Conservation (phyloP, 2,329 filamentous ascomycete species). For the Sphaerostilbella broomeana region DNA sequence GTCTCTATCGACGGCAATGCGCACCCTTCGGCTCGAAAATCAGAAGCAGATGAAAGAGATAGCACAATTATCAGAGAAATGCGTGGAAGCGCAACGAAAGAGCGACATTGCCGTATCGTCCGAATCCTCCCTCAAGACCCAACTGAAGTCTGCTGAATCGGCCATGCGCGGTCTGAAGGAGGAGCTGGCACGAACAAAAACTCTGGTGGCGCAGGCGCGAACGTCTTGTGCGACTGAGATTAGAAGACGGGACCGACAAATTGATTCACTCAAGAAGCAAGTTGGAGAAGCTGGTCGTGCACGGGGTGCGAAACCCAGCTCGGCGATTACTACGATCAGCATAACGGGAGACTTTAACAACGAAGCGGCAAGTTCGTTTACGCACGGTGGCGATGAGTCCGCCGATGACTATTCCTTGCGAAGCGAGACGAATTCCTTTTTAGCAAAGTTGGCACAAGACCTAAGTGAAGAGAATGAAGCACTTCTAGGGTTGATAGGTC, state of each 20-base stretch:
- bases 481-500: slow-evolving; percentile 63
- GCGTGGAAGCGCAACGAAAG: slow-evolving; percentile 48
- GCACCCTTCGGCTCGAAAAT: slow-evolving; percentile 66
- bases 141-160: slow-evolving; percentile 67
- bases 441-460: slow-evolving; percentile 75
- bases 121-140: slow-evolving; percentile 60
- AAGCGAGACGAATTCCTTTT: slow-evolving; percentile 83
- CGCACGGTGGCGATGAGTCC: slow-evolving; percentile 17
- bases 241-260: slow-evolving; percentile 80
- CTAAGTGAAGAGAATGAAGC: slow-evolving; percentile 90
- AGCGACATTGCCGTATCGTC: slow-evolving; percentile 59
- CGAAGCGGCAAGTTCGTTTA: slow-evolving; percentile 33
- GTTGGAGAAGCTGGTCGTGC: slow-evolving; percentile 63
- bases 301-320: slow-evolving; percentile 48
- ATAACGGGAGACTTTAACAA: slow-evolving; percentile 50
- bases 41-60: slow-evolving; percentile 66
- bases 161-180: slow-evolving; percentile 73
- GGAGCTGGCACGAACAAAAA: slow-evolving; percentile 72
- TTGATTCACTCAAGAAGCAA: slow-evolving; percentile 83
- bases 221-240: slow-evolving; percentile 86
- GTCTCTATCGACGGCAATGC: slow-evolving; percentile 70
- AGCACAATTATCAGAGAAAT: slow-evolving; percentile 48
- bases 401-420: slow-evolving; percentile 60
- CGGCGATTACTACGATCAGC: slow-evolving; percentile 50
- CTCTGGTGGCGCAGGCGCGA: slow-evolving; percentile 73